A percentile compares a stretch with the other conserved stretches of the same genome.
Evolutionary conservation across 176 grass and related monocot genomes (phyloP).

Genomic region (Panicum miliaceum): DNA sequence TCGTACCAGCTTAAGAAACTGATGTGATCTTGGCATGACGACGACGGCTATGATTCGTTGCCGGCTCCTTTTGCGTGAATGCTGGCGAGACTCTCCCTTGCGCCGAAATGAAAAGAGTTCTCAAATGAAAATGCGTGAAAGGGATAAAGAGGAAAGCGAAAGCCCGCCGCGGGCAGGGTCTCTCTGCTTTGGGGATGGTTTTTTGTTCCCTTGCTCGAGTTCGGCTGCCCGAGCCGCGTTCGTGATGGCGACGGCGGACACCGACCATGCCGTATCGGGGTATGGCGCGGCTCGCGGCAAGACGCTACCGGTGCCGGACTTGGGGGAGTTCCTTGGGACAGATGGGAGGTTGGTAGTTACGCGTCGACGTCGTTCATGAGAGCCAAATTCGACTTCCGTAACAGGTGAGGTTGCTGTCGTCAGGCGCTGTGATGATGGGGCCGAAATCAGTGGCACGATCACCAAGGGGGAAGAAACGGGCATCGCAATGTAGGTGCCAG

Average conservation of each 20-base stretch:
- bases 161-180: neutral
- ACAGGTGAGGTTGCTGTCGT: constrained; percentile 21
- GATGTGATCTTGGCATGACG: neutral
- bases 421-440: neutral
- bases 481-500: neutral
- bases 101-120: too few species aligned
- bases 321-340: neutral
- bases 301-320: neutral
- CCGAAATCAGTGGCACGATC: constrained; percentile 2
- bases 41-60: neutral
- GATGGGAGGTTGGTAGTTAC: neutral
- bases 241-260: neutral
- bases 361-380: constrained; percentile 7
- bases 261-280: constrained; percentile 36
- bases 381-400: neutral
- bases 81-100: neutral
- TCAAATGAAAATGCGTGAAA: constrained; percentile 16
- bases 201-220: neutral
- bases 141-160: constrained; percentile 21
- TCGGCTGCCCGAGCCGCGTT: neutral
- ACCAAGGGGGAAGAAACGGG: neutral
- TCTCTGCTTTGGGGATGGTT: constrained; percentile 4
- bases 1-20: neutral
- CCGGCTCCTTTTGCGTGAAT: constrained; percentile 37
- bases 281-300: neutral